Evolutionary conservation across 495 filamentous ascomycete genomes (phyloP), one percentile per base, ranked within the genome.

Genomic region (Astrothelium subdiscretum): DNA sequence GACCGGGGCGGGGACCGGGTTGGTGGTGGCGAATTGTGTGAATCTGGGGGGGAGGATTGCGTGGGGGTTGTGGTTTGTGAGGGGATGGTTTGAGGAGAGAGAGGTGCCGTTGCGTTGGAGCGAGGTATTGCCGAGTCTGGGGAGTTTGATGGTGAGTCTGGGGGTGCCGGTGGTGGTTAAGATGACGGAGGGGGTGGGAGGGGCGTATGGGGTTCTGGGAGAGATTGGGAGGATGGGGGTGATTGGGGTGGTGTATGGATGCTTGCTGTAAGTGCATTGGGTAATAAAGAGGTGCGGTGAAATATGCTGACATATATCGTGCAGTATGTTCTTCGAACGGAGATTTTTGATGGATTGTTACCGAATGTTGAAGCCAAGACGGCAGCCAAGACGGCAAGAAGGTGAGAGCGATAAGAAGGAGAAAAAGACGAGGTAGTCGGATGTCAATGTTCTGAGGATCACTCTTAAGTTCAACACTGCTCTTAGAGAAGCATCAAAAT

Each of bases 41-140:
- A 95, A 95, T 66, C 94, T 97, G 90, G 70, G 70, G 0, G 80
- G 91, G 68, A 81, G 94, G 42, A 94, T 92, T 51, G 54, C 82
- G 29, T 98, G 91, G 89, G 94, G 90, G 68, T 74, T 72, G 24
- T 60, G 63, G 13, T 98, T 96, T 67, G 88, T 96, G 24, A 64
- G 63, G 18, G 66, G 71, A 0, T 96, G 86, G 69, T 81, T 97
- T 44, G 65, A 66, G 63, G 69, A 68, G 27, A 72, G 71, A 44
- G 78, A 73, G 15, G 62, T 76, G 3, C 31, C 51, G 52, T 29
- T 73, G 35, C 4, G 48, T n/a, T 54, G 48, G 48, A 26, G n/a
- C 20, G 20, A 4, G 20, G 24, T 29, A 15, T 22, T 69, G 54
- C 69, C 65, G 40, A 65, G 57, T 27, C 10, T 44, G 43, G 65